Base-by-base conservation (phyloP, 1,284 basidiomycete species). In the Leccinum fuscescens region DNA sequence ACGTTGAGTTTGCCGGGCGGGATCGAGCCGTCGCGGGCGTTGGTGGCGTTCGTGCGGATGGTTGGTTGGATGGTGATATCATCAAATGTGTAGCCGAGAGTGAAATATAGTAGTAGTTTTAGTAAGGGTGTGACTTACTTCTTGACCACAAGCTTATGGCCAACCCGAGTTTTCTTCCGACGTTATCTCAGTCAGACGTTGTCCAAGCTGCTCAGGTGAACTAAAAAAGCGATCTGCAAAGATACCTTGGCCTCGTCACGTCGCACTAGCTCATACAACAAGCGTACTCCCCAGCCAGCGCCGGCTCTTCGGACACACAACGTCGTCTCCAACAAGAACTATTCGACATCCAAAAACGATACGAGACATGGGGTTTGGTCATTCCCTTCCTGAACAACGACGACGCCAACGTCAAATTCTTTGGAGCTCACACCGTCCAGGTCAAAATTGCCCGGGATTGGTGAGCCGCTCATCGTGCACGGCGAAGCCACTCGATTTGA, bases 361-460 rank as follows among this genome's bases (percentile, higher is more conserved):
- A 82, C 54, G 82, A 85, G 64, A 90, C 90, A 5, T 93, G 91
- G 91, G 90, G 90, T 12, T 76, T 93, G 51, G 84, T 92, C 29
- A 78, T 90, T 46, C 90, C 91, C 0, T 82, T 93, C 64, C 74
- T 92, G 42, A 80, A 85, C 17, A 80, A 89, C 67, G 74, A 79
- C 64, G 89, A 94, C 73, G 80, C 82, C 54, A 92, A 92, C 67
- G 92, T 95, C 7, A 89, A 94, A 70, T 96, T 95, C 81, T 95
- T 94, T 71, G 92, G 93, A 4, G 93, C 93, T 4, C 93, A 95
- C 70, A 96, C 92, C 0, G 85, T 90, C 1, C 92, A 94, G 71
- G 91, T 94, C 62, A 96, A 96, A 82, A 93, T 95, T 66, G 86
- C 90, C 20, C 80, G 93, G 64, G 93, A 95, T 71, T 94, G 93